Evolutionary conservation across 208 protist species (phyloP).

Genomic region (Acanthamoeba lenticulata): DNA sequence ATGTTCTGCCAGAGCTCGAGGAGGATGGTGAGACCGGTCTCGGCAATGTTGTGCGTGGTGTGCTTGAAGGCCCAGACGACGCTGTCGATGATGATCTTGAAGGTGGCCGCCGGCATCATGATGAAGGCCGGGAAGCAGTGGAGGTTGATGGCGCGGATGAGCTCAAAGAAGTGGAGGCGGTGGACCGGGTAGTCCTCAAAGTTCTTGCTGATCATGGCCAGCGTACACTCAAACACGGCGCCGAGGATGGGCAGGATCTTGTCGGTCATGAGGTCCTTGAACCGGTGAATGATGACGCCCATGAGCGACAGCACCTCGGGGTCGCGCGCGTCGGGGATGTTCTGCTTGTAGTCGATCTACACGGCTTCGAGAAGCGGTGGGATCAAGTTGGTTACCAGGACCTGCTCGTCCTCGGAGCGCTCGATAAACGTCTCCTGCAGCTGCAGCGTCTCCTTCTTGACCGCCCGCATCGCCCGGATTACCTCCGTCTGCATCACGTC

Average conservation of each 20-base stretch:
- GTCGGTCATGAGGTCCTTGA: constrained; percentile 86
- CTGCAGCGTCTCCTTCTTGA: constrained; percentile 96
- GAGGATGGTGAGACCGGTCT: constrained; percentile 89
- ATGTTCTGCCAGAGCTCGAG: constrained; percentile 57
- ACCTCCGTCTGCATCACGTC: constrained; percentile 40
- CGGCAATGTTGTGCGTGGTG: constrained; percentile 94
- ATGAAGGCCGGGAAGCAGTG: constrained; percentile 84
- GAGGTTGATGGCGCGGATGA: constrained; percentile 95
- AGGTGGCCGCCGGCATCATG: constrained; percentile 82
- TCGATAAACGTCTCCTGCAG: constrained; percentile 96
- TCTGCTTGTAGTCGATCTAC: constrained; percentile 95
- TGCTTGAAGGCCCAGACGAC: constrained; percentile 98
- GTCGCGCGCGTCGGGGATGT: constrained; percentile 92
- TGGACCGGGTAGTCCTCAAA: constrained; percentile 97
- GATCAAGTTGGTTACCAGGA: constrained; percentile 92
- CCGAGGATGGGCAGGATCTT: constrained; percentile 96
- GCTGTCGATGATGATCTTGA: constrained; percentile 93
- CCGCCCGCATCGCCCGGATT: constrained; percentile 90
- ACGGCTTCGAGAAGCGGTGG: constrained; percentile 96
- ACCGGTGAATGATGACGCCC: constrained; percentile 91
- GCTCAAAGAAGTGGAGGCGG: constrained; percentile 96
- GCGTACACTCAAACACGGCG: constrained; percentile 96
- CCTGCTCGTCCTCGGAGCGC: constrained; percentile 86
- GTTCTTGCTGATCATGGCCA: constrained; percentile 98
- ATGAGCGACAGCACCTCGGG: constrained; percentile 94